phyloP scores from a whole-genome alignment of 2,329 filamentous ascomycete genomes.

The Fusarium sp. region DNA sequence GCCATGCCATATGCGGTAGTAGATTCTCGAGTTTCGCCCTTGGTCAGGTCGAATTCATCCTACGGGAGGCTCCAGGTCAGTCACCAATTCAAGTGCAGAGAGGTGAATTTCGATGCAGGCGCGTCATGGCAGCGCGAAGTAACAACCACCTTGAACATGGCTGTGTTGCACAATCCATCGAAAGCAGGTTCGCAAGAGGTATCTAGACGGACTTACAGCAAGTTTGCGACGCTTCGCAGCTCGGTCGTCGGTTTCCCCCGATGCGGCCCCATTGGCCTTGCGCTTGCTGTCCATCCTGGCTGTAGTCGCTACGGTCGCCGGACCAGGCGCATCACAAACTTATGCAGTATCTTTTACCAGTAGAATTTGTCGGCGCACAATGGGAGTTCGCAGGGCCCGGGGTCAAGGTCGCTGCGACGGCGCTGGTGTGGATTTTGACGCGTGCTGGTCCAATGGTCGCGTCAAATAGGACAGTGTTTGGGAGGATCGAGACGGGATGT shows the following conservation, averaged over 20 bases:
- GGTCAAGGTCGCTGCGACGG: constrained; percentile 30
- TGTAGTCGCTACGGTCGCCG: constrained; percentile 37
- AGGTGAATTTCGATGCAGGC: neutral
- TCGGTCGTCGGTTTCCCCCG: constrained; percentile 62
- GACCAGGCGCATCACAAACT: constrained; percentile 43
- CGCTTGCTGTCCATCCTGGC: constrained; percentile 66
- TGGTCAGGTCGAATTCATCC: constrained; percentile 59
- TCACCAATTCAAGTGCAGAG: neutral
- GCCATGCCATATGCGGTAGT: constrained; percentile 77
- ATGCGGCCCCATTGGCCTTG: constrained; percentile 61
- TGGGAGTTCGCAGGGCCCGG: constrained; percentile 37
- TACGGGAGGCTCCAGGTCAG: constrained; percentile 28
- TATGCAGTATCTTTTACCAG: constrained; percentile 2
- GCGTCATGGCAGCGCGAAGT: neutral
- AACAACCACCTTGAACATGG: neutral
- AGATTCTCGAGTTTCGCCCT: constrained; percentile 72
- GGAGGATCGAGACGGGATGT: constrained; percentile 3
- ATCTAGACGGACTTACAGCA: constrained; percentile 56
- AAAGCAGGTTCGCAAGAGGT: constrained; percentile 11
- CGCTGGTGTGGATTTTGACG: constrained; percentile 44
- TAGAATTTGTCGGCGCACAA: constrained; percentile 40
- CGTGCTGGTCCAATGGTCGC: constrained; percentile 43
- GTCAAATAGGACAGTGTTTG: constrained; percentile 32
- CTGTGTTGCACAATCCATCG: neutral
- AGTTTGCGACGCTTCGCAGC: constrained; percentile 66